Percentiles rank a stretch among this genome's conserved stretches.
phyloP scores from a whole-genome alignment of 768 basidiomycete genomes.

The Hortiboletus campestris region DNA sequence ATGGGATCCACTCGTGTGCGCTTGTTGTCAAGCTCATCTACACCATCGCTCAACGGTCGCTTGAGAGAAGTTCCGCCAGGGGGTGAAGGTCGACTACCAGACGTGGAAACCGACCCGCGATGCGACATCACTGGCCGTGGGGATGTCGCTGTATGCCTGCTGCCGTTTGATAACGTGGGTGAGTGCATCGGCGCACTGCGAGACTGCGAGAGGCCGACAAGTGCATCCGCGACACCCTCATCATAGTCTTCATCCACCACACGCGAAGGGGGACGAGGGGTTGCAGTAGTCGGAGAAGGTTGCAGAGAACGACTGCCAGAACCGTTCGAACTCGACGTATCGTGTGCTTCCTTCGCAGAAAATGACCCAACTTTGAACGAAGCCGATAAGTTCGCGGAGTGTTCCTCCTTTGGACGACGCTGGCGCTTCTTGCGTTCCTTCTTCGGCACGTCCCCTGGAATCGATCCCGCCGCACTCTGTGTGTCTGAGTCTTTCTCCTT shows the following conservation, averaged over 20 bases:
- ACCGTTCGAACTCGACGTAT: slow-evolving; percentile 63
- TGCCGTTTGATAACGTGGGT: slow-evolving; percentile 57
- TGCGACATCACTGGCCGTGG: slow-evolving; percentile 50
- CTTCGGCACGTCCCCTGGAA: slow-evolving; percentile 45
- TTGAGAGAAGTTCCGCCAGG: slow-evolving; percentile 53
- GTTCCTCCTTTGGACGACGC: slow-evolving; percentile 44
- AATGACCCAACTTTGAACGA: slow-evolving; percentile 33
- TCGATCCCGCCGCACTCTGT: slow-evolving; percentile 29
- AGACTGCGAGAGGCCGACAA: slow-evolving; percentile 65
- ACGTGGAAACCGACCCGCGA: slow-evolving; percentile 67
- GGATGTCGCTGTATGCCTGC: slow-evolving; percentile 48
- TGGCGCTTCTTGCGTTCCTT: slow-evolving; percentile 56
- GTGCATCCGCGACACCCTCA: slow-evolving; percentile 82
- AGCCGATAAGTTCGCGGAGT: slow-evolving; percentile 31
- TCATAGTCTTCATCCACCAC: slow-evolving; percentile 92
- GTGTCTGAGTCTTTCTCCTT: slow-evolving; percentile 52
- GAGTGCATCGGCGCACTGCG: slow-evolving; percentile 42
- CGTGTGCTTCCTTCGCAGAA: slow-evolving; percentile 51
- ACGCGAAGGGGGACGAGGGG: slow-evolving; percentile 60
- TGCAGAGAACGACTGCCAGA: slow-evolving; percentile 64
- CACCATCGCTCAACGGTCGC: slow-evolving; percentile 65
- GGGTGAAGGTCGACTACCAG: slow-evolving; percentile 63
- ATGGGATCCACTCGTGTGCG: slow-evolving; percentile 57
- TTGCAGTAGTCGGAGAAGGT: slow-evolving; percentile 66
- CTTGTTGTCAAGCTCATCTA: slow-evolving; percentile 61